Evolutionary conservation across 768 basidiomycete genomes (phyloP).

Genomic region (Sarcomyxa edulis): DNA sequence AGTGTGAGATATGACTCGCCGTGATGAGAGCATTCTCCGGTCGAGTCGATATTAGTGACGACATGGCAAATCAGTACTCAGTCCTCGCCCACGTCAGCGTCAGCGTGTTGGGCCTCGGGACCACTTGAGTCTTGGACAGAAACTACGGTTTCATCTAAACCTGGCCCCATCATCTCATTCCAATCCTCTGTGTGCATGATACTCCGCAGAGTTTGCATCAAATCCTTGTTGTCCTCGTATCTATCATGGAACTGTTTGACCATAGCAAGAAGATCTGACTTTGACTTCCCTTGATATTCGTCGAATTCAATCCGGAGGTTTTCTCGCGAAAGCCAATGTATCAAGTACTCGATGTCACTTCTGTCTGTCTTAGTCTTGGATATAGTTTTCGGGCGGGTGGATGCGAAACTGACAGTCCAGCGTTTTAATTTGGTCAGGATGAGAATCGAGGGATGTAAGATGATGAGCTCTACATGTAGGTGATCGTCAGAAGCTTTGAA

Average conservation of each 20-base stretch:
- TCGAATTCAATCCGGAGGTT: slow-evolving; percentile 18
- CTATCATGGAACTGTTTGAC: slow-evolving; percentile 13
- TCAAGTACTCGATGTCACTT: slow-evolving; percentile 16
- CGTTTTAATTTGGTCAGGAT: slow-evolving; percentile 24
- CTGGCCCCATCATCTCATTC: slow-evolving; percentile 4
- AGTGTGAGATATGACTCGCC: too few species aligned
- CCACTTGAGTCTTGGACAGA: too few species aligned
- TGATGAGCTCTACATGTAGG: too few species aligned
- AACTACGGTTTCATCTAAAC: too few species aligned
- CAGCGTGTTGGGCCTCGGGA: too few species aligned
- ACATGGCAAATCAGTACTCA: too few species aligned
- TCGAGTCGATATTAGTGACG: too few species aligned
- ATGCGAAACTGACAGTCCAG: slow-evolving; percentile 17
- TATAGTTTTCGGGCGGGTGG: slow-evolving; percentile 20
- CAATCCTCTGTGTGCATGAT: slow-evolving; percentile 16
- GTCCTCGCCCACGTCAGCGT: too few species aligned
- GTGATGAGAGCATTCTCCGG: too few species aligned
- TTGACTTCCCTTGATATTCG: slow-evolving; percentile 16
- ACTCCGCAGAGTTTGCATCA: slow-evolving; percentile 13
- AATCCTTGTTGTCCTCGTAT: slow-evolving; percentile 5
- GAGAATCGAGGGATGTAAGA: slow-evolving; percentile 18
- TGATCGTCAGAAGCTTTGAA: too few species aligned
- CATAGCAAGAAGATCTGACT: slow-evolving; percentile 13
- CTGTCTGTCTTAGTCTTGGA: slow-evolving; percentile 14
- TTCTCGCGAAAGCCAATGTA: slow-evolving; percentile 16